Evolutionary conservation across 1,139 yeast genomes (phyloP).

Genomic region (Blastobotrys apis): DNA sequence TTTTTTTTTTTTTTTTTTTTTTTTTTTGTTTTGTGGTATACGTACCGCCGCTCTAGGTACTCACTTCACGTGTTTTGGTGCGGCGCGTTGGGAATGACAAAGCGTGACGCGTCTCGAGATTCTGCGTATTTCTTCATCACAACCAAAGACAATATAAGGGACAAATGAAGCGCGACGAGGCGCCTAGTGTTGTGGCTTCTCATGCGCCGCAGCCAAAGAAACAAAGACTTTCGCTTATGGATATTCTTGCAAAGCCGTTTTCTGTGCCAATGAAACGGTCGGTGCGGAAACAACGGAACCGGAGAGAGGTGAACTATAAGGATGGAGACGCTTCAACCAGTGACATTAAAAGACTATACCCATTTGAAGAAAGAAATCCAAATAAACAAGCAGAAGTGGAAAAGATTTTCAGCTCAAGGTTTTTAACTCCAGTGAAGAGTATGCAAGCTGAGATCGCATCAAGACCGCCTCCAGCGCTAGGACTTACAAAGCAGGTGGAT

Average conservation of each 20-base stretch:
- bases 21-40: too few relatives aligned
- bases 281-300: conserved; percentile 13
- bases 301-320: conserved; percentile 21
- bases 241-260: conserved; percentile 27
- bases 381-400: conserved; percentile 21
- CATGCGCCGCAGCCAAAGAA: conserved; percentile 7
- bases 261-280: conserved; percentile 22
- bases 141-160: neutral
- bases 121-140: neutral
- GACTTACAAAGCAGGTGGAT: conserved; percentile 65
- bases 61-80: too few relatives aligned
- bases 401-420: conserved; percentile 29
- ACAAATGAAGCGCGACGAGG: conserved; percentile 15
- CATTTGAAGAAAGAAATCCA: conserved; percentile 7
- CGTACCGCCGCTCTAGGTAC: too few relatives aligned
- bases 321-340: conserved; percentile 11
- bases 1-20: neutral
- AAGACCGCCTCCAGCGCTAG: conserved; percentile 72
- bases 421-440: conserved; percentile 39
- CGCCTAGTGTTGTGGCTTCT: conserved; percentile 10
- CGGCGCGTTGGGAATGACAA: too few relatives aligned
- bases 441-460: conserved; percentile 26
- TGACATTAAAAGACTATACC: neutral
- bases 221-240: conserved; percentile 18
- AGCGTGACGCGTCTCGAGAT: neutral